Evolutionary conservation across 208 protist genomes (phyloP).

Genomic region (Leishmania major): DNA sequence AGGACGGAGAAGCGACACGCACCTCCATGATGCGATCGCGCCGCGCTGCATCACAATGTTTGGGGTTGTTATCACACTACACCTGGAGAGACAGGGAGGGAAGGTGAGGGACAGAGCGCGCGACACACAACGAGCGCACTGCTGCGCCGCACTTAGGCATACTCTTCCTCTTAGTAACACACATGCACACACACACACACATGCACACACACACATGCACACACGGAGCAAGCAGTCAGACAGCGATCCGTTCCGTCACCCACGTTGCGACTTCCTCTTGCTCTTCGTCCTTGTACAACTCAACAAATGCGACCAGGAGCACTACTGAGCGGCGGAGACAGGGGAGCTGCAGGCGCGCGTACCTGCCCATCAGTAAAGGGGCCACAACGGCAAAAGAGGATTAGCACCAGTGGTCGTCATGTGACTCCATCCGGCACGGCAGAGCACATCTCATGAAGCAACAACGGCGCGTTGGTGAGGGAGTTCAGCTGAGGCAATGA

Average conservation of each 20-base stretch:
- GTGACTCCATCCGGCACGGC: not conserved
- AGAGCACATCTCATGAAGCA: not conserved
- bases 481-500: not conserved
- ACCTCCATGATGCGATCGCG: not conserved
- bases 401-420: not conserved
- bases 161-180: not conserved
- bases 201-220: not conserved
- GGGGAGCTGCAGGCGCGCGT: not conserved
- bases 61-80: not conserved
- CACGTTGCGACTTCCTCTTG: not conserved
- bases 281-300: not conserved
- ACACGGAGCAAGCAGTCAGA: not conserved
- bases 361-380: not conserved
- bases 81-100: not conserved
- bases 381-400: not conserved
- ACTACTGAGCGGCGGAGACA: not conserved
- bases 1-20: not conserved
- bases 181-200: not conserved
- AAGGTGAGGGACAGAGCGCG: not conserved
- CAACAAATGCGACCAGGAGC: not conserved
- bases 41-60: not conserved
- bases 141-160: not conserved
- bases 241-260: not conserved
- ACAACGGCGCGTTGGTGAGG: not conserved
- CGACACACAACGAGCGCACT: not conserved